A percentile compares a stretch with the other conserved stretches of the same genome.
These are phyloP conservation scores for Syncephalis plumigaleata DNA, from an alignment of 371 early-diverging fungal genomes.

Conservation along the genomic window DNA sequence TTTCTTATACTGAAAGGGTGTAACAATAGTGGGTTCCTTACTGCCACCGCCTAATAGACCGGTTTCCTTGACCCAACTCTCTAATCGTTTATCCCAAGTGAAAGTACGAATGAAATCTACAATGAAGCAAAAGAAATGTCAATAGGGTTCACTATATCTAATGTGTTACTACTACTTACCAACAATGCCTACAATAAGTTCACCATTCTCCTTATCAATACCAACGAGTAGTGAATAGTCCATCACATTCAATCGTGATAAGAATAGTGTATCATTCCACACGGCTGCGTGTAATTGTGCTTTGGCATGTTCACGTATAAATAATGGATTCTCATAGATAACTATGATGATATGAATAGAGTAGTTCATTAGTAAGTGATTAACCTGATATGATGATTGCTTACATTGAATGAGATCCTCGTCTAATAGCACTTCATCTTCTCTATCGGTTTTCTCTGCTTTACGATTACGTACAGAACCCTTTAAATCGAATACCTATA, in stretches of 20 bases:
- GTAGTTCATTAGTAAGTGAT: too few relatives aligned
- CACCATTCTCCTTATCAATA: conserved; percentile 58
- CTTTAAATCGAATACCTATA: conserved; percentile 81
- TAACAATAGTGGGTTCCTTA: conserved; percentile 82
- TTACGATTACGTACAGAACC: conserved; percentile 88
- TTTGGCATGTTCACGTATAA: conserved; percentile 75
- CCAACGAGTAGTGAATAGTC: conserved; percentile 90
- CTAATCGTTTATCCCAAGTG: conserved; percentile 93
- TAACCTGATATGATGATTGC: conserved; percentile 4
- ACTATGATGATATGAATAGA: background rate
- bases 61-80: conserved; percentile 88
- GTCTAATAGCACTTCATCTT: conserved; percentile 78
- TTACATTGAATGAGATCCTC: conserved; percentile 78
- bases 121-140: background rate
- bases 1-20: conserved; percentile 80
- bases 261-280: conserved; percentile 77
- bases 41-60: conserved; percentile 71
- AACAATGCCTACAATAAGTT: conserved; percentile 85
- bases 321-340: conserved; percentile 53
- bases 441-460: conserved; percentile 64
- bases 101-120: conserved; percentile 87
- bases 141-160: too few relatives aligned
- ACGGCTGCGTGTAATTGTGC: conserved; percentile 55
- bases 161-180: conserved; percentile 21
- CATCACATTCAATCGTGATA: conserved; percentile 79